Base-by-base conservation (phyloP, 129 eudicot genomes). In the Chrysanthemum seticuspe region DNA sequence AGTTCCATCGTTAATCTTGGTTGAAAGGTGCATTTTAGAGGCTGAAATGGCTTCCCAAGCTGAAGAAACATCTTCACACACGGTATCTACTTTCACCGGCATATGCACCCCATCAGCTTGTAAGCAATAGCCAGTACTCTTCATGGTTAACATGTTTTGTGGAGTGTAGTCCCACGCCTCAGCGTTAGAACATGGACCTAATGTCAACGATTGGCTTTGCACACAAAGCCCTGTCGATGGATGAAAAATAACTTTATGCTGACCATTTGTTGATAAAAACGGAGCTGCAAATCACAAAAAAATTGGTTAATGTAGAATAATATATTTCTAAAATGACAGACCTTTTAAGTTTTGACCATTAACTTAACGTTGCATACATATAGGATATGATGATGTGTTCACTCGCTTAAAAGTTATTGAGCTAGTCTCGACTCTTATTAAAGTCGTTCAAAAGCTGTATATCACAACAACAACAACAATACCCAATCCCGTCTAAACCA, bases 171-270 rank as follows among this genome's bases (percentile, higher is more conserved):
- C 72, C 87, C 94, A 86, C 0, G 76, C 78, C 29, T 82, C 78
- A 0, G 96, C 82, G 47, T 71, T 75, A 0, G 88, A 71, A 73
- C 98, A 92, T 4, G 89, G 85, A 18, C 90, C 98, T 29, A 92
- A 76, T n/a, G 73, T 71, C 48, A 82, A 51, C 19, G 91, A 78
- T 25, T 77, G 72, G 10, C 78, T 70, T 75, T 70, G 67, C 10
- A 89, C 56, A 15, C 96, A 92, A 7, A 87, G 89, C 53, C 96
- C 95, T 0, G 95, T 83, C 63, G 70, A 60, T 31, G 98, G 98
- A 73, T 92, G 96, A 79, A 81, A 92, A 10, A 92, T 75, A 13
- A 82, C 62, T 70, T 83, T 83, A 53, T 85, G 84, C 4, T 70
- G 74, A 9, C 63, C 61, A 5, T 4, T 27, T 58, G 65, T 81